phyloP scores from a whole-genome alignment of 768 basidiomycete species.

The Dictyophora rubrovolvata region DNA sequence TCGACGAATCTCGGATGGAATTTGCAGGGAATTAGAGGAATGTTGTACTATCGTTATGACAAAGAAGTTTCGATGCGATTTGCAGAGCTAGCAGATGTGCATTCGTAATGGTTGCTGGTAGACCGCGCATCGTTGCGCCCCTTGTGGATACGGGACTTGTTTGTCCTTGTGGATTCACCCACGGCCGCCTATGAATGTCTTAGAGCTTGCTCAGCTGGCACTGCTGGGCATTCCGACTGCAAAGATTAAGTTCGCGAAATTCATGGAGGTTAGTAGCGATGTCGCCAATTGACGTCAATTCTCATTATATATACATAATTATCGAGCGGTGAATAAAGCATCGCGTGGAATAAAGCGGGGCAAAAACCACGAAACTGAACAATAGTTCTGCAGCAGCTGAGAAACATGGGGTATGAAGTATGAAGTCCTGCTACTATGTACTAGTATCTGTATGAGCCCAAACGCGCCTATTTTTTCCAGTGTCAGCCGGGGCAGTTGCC shows the following conservation, averaged over 20 bases:
- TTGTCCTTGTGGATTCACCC: conserved; percentile 9
- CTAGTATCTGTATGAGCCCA: no score
- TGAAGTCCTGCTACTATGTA: no score
- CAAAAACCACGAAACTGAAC: no score
- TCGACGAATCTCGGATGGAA: conserved; percentile 1
- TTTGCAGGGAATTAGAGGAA: neutral
- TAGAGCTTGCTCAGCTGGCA: no score
- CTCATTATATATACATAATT: no score
- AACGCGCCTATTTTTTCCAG: no score
- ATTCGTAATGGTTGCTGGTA: conserved; percentile 8
- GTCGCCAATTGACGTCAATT: neutral
- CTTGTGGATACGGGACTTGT: neutral
- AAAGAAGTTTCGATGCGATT: neutral
- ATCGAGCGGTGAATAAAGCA: no score
- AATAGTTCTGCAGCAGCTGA: no score
- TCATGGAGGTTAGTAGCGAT: neutral
- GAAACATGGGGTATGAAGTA: no score
- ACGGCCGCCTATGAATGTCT: neutral
- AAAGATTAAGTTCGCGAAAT: no score
- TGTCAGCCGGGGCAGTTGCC: no score
- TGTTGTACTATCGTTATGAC: neutral
- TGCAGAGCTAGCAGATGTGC: neutral
- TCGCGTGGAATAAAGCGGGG: no score
- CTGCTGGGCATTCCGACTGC: neutral
- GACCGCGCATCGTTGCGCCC: conserved; percentile 10